phyloP scores from a whole-genome alignment of 2,329 filamentous ascomycete genomes.

The Chaetothyriales sp. region DNA sequence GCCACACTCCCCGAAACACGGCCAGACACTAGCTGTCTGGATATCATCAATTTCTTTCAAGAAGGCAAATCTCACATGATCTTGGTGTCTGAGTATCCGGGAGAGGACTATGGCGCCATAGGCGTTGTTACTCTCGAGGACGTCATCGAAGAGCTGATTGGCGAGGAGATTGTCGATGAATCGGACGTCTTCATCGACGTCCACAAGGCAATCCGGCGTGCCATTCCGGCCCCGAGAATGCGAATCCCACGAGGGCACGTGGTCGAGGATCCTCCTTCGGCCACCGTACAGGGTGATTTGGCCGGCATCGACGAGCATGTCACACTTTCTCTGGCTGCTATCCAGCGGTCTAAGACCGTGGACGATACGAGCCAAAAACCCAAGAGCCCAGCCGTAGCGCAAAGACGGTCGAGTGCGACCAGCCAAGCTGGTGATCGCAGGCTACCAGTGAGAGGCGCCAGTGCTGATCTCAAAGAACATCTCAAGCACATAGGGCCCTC shows the following conservation, averaged over 20 bases:
- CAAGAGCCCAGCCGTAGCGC: conserved; percentile 14
- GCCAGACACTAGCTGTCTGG: conserved; percentile 88
- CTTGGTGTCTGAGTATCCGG: conserved; percentile 76
- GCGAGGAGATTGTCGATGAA: conserved; percentile 98
- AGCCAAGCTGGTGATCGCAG: conserved; percentile 20
- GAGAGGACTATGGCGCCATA: conserved; percentile 78
- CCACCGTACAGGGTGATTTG: conserved; percentile 22
- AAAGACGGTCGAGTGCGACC: conserved; percentile 23
- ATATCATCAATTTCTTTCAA: conserved; percentile 99
- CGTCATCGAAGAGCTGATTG: conserved; percentile 96
- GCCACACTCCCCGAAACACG: conserved; percentile 90
- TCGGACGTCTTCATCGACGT: conserved; percentile 97
- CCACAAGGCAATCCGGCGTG: conserved; percentile 88
- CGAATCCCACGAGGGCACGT: conserved; percentile 48
- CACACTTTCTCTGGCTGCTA: conserved; percentile 18
- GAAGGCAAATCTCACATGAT: conserved; percentile 99
- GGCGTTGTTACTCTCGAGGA: conserved; percentile 95
- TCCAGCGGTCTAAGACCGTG: conserved; percentile 14
- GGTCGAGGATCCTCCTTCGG: conserved; percentile 27
- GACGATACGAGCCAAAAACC: conserved; percentile 20
- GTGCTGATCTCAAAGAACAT: conserved; percentile 44
- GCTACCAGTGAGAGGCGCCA: conserved; percentile 35
- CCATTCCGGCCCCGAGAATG: conserved; percentile 69
- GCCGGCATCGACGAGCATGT: conserved; percentile 36
- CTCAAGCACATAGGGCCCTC: conserved; percentile 52